These are phyloP conservation scores for Phytophthora fragariaefolia DNA, from an alignment of 352 stramenopile genomes.

Conservation along the genomic window DNA sequence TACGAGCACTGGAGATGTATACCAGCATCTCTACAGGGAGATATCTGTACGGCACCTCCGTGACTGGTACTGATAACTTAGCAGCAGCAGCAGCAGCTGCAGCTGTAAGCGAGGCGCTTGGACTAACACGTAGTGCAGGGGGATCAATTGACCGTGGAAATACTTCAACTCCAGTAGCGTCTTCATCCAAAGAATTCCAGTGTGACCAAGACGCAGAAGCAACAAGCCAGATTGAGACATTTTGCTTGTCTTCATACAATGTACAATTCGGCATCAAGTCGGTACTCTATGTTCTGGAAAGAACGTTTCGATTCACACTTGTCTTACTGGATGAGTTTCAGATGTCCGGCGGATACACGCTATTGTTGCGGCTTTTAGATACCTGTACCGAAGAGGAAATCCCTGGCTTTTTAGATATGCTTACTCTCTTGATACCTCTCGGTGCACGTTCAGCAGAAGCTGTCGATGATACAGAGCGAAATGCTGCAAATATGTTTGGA, in stretches of 20 bases:
- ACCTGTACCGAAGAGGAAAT: conserved; percentile 49
- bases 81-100: conserved; percentile 42
- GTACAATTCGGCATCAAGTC: conserved; percentile 56
- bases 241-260: conserved; percentile 56
- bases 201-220: background rate
- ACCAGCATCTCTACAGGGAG: background rate
- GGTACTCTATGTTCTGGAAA: conserved; percentile 68
- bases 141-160: conserved; percentile 5
- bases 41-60: conserved; percentile 3
- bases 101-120: conserved; percentile 74
- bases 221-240: conserved; percentile 21
- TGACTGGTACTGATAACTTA: conserved; percentile 18
- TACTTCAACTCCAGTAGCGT: background rate
- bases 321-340: conserved; percentile 76
- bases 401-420: conserved; percentile 54
- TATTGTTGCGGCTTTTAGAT: conserved; percentile 55
- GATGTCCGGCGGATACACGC: conserved; percentile 61
- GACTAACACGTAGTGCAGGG: conserved; percentile 37
- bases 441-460: conserved; percentile 51
- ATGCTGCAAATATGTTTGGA: conserved; percentile 48
- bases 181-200: background rate
- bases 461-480: conserved; percentile 45
- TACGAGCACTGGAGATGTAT: conserved; percentile 38
- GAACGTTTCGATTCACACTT: conserved; percentile 63
- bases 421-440: conserved; percentile 64